A percentile compares a stretch with the other conserved stretches of the same genome.
phyloP scores from a whole-genome alignment of 1,139 yeast species.

The Ogataea hybrid region DNA sequence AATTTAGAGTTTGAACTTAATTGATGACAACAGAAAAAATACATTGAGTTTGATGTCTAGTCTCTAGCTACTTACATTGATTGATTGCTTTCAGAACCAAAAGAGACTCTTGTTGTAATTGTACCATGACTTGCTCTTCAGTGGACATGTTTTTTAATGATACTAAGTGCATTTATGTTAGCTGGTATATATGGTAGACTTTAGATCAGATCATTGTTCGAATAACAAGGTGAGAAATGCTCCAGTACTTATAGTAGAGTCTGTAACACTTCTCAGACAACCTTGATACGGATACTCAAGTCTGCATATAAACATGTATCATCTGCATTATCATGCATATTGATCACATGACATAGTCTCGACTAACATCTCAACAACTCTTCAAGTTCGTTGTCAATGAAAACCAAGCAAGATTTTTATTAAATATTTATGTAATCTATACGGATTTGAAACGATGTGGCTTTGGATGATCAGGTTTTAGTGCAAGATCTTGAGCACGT shows the following conservation, averaged over 20 bases:
- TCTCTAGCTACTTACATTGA: no score
- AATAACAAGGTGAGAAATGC: neutral
- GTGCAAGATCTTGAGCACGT: neutral
- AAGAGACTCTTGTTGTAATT: neutral
- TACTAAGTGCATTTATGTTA: no score
- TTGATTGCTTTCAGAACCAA: no score
- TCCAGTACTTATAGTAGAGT: no score
- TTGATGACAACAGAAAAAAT: no score
- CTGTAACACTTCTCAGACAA: no score
- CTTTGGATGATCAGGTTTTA: neutral
- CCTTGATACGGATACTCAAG: no score
- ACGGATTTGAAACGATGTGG: neutral
- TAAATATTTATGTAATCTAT: neutral
- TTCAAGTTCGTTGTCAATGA: neutral
- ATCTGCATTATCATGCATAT: no score
- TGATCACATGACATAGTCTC: neutral
- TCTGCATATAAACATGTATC: no score
- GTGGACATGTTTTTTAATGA: neutral
- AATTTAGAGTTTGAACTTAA: no score
- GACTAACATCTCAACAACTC: neutral
- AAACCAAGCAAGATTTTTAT: neutral
- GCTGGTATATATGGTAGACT: no score
- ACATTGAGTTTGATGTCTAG: no score
- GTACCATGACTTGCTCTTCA: neutral
- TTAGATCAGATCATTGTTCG: neutral